These are phyloP conservation scores for Ceratobasidium sp. DNA, from an alignment of 1,284 basidiomycete genomes.

Conservation along the genomic window DNA sequence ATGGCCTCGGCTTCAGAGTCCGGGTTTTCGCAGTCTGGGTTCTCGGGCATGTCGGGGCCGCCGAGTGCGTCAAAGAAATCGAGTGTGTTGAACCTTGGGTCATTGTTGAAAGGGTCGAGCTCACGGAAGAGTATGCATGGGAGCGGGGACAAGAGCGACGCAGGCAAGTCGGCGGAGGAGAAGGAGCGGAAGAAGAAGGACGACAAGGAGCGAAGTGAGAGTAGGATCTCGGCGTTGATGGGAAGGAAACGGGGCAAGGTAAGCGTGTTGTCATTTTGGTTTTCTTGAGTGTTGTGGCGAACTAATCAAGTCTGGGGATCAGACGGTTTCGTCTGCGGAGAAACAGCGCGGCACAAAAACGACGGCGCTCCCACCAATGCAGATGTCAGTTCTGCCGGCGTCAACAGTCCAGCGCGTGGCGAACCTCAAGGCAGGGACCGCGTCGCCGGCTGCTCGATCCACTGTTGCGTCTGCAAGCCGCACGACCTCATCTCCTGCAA, in stretches of 20 bases:
- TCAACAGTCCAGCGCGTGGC: constrained; percentile 82
- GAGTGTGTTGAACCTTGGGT: constrained; percentile 79
- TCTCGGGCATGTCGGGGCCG: constrained; percentile 58
- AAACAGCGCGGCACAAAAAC: constrained; percentile 68
- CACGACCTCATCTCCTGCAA: constrained; percentile 56
- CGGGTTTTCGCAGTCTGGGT: constrained; percentile 63
- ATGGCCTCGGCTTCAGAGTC: constrained; percentile 64
- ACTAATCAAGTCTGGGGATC: constrained; percentile 42
- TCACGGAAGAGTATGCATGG: constrained; percentile 80
- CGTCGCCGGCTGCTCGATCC: constrained; percentile 58
- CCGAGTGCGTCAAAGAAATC: constrained; percentile 71
- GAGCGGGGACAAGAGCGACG: constrained; percentile 66
- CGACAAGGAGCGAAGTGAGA: constrained; percentile 83
- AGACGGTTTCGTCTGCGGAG: constrained; percentile 89
- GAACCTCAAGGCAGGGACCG: constrained; percentile 67
- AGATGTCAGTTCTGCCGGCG: constrained; percentile 82
- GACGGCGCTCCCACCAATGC: constrained; percentile 80
- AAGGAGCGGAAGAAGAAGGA: constrained; percentile 67
- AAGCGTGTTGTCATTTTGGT: constrained; percentile 47
- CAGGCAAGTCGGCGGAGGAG: constrained; percentile 30
- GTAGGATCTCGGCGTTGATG: constrained; percentile 86
- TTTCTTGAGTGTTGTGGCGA: constrained; percentile 12
- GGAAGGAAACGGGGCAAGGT: constrained; percentile 94
- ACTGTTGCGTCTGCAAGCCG: constrained; percentile 42
- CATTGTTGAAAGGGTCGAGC: constrained; percentile 82